phyloP scores from a whole-genome alignment of 179 eudicot genomes.

The Beta macrorhiza region DNA sequence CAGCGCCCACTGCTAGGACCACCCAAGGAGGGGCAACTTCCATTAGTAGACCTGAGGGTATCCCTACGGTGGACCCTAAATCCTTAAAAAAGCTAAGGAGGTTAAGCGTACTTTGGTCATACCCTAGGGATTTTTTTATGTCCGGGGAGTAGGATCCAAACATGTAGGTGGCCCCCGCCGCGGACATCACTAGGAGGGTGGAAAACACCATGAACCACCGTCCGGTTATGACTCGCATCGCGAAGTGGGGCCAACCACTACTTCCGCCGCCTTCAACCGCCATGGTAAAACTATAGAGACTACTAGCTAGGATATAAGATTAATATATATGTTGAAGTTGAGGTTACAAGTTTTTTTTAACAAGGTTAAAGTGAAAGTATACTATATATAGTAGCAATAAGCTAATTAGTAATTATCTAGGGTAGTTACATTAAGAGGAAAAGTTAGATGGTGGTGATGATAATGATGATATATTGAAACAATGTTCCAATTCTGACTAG shows the following conservation, averaged over 20 bases:
- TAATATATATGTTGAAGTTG: not conserved
- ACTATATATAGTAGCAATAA: not conserved
- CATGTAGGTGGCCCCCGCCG: slow-evolving; percentile 42
- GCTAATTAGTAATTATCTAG: not conserved
- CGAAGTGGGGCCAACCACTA: not conserved
- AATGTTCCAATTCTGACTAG: not conserved
- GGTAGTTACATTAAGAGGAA: not conserved
- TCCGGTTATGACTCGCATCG: slow-evolving; percentile 27
- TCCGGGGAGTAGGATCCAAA: slow-evolving; percentile 36
- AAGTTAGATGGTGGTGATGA: not conserved
- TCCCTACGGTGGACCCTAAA: slow-evolving; percentile 38
- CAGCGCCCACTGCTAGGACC: slow-evolving; percentile 26
- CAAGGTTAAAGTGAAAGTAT: not conserved
- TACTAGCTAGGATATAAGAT: not conserved
- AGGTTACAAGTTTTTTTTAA: not conserved
- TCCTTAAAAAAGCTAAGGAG: slow-evolving; percentile 43
- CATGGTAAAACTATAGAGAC: not conserved
- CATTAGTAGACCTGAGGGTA: slow-evolving; percentile 39
- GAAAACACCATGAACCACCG: slow-evolving; percentile 48
- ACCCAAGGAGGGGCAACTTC: slow-evolving; percentile 37
- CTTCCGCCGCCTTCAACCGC: not conserved
- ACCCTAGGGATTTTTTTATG: slow-evolving; percentile 29
- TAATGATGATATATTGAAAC: not conserved
- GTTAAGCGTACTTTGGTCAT: slow-evolving; percentile 44
- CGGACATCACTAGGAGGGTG: slow-evolving; percentile 38